These are phyloP conservation scores for Botryobasidium botryosum DNA, from an alignment of 768 basidiomycete species.

Conservation along the genomic window DNA sequence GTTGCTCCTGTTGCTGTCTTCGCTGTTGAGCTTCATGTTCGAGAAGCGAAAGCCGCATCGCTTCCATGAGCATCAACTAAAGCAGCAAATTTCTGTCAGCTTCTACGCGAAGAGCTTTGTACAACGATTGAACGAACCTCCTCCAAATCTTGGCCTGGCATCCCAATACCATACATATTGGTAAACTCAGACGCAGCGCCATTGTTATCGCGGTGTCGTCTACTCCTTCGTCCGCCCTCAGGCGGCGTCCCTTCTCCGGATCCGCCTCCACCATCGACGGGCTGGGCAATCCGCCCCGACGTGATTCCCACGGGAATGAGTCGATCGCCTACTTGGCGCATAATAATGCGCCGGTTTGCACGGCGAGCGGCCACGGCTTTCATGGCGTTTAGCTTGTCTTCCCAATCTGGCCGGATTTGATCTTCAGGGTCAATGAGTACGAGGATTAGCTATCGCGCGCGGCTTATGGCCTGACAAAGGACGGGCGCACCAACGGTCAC, in stretches of 20 bases:
- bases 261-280: slow-evolving; percentile 29
- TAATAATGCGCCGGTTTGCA: slow-evolving; percentile 89
- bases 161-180: slow-evolving; percentile 41
- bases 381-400: slow-evolving; percentile 84
- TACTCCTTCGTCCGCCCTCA: slow-evolving; percentile 36
- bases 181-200: slow-evolving; percentile 46
- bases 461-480: slow-evolving; percentile 1
- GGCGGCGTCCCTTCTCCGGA: slow-evolving; percentile 23
- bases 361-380: slow-evolving; percentile 91
- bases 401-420: slow-evolving; percentile 97
- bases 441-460: too few relatives aligned
- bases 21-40: slow-evolving; percentile 91
- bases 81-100: neutral
- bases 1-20: slow-evolving; percentile 22
- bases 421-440: slow-evolving; percentile 31
- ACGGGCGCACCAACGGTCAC: slow-evolving; percentile 62
- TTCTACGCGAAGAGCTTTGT: slow-evolving; percentile 12
- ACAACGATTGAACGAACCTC: slow-evolving; percentile 40
- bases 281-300: slow-evolving; percentile 55
- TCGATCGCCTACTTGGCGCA: slow-evolving; percentile 95
- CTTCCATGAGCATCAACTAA: slow-evolving; percentile 97
- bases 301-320: slow-evolving; percentile 95
- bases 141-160: slow-evolving; percentile 67
- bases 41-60: slow-evolving; percentile 85
- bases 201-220: slow-evolving; percentile 34